Conservation (phyloP, 2,329 filamentous ascomycete genomes). For the Trichoderma sp. region DNA sequence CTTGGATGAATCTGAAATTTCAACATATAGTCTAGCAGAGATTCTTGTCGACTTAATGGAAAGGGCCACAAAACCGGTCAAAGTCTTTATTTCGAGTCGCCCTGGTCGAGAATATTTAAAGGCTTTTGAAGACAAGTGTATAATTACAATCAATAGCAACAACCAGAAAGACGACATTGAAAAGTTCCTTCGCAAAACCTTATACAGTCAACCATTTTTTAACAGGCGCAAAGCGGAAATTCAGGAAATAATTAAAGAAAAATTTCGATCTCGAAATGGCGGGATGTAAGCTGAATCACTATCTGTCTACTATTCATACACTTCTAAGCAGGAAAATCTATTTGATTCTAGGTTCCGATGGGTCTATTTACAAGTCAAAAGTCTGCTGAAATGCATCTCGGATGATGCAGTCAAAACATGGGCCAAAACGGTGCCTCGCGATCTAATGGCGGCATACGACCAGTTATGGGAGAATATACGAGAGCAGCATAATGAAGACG, state of each 20-base stretch:
- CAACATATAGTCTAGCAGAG: constrained; percentile 19
- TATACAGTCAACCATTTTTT: background rate
- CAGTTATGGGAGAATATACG: constrained; percentile 10
- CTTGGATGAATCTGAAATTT: constrained; percentile 25
- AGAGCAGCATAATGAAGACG: background rate
- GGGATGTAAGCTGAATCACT: background rate
- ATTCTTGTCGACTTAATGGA: constrained; percentile 11
- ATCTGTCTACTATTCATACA: background rate
- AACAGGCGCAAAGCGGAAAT: background rate
- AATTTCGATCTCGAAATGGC: background rate
- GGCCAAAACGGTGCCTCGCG: constrained; percentile 16
- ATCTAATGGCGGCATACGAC: constrained; percentile 23
- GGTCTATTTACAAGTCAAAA: constrained; percentile 25
- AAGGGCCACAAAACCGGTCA: constrained; percentile 22
- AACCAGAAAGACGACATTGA: constrained; percentile 26
- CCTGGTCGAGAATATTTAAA: constrained; percentile 18
- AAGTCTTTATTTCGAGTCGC: constrained; percentile 26
- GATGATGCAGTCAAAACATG: constrained; percentile 22
- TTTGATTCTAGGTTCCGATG: constrained; percentile 26
- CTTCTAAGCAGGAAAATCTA: background rate
- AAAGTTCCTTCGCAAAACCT: constrained; percentile 18
- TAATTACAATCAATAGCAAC: constrained; percentile 20
- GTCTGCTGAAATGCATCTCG: background rate
- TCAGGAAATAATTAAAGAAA: background rate
- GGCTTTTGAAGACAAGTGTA: background rate